phyloP scores from a whole-genome alignment of 768 basidiomycete species.

The Pleurotus eryngii region DNA sequence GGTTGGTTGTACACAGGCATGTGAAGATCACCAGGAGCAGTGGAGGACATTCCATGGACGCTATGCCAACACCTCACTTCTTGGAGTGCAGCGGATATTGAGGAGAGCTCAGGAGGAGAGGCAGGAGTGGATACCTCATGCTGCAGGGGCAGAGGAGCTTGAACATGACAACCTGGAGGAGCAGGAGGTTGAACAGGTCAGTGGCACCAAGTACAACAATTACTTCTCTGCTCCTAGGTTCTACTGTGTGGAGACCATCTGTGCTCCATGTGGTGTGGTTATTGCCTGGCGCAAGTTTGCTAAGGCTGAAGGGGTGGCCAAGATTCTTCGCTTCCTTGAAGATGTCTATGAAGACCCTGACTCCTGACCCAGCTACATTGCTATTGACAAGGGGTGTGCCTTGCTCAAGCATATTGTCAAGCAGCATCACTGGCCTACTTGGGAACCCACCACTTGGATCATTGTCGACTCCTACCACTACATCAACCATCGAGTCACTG shows the following conservation, averaged over 20 bases:
- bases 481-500: conserved; percentile 21
- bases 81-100: background rate
- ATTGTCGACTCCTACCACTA: conserved; percentile 23
- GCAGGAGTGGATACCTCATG: background rate
- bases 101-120: background rate
- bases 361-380: conserved; percentile 18
- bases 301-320: conserved; percentile 22
- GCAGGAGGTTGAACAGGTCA: conserved; percentile 3
- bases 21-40: conserved; percentile 2
- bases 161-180: background rate
- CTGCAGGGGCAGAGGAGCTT: conserved; percentile 10
- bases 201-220: conserved; percentile 22
- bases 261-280: conserved; percentile 19
- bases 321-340: conserved; percentile 17
- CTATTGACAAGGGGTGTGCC: conserved; percentile 24
- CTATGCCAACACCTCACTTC: background rate
- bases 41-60: background rate
- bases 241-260: conserved; percentile 10
- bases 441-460: conserved; percentile 15
- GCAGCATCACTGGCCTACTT: conserved; percentile 8
- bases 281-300: conserved; percentile 27
- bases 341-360: conserved; percentile 16
- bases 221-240: conserved; percentile 19
- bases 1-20: background rate
- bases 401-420: conserved; percentile 10